A percentile compares a stretch with the other conserved stretches of the same genome.
These are phyloP conservation scores for Citrullus amarus DNA, from an alignment of 306 rosid genomes.

Conservation along the genomic window DNA sequence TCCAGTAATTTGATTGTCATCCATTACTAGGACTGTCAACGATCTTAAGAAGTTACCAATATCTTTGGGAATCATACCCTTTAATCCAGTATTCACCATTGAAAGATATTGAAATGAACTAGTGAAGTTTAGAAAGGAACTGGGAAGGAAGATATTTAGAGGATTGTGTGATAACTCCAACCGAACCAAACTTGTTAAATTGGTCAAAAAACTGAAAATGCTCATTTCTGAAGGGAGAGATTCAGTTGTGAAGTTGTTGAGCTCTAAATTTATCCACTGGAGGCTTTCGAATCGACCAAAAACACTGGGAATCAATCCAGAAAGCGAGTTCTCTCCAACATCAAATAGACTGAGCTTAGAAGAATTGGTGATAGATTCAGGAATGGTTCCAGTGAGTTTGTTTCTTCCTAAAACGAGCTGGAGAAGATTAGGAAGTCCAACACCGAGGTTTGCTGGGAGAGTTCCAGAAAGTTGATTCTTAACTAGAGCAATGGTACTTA, in stretches of 20 bases:
- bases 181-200: constrained; percentile 6
- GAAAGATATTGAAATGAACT: constrained; percentile 9
- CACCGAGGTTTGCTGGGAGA: constrained; percentile 9
- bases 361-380: constrained; percentile 11
- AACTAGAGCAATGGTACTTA: neutral
- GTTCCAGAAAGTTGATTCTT: constrained; percentile 10
- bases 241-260: constrained; percentile 3
- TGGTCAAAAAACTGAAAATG: constrained; percentile 6
- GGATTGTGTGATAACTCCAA: constrained; percentile 20
- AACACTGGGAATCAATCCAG: neutral
- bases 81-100: constrained; percentile 5
- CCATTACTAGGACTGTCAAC: neutral
- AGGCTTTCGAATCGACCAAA: neutral
- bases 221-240: neutral
- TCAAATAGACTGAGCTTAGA: neutral
- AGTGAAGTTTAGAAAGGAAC: constrained; percentile 18
- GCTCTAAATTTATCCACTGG: neutral
- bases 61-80: constrained; percentile 19
- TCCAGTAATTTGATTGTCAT: constrained; percentile 18
- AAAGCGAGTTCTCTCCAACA: neutral
- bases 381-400: constrained; percentile 1
- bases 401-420: neutral
- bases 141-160: constrained; percentile 10
- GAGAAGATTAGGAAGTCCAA: constrained; percentile 9
- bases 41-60: constrained; percentile 27